These are phyloP conservation scores for Coccinonectria pachysandricola DNA, from an alignment of 2,329 filamentous ascomycete genomes.

Conservation along the genomic window DNA sequence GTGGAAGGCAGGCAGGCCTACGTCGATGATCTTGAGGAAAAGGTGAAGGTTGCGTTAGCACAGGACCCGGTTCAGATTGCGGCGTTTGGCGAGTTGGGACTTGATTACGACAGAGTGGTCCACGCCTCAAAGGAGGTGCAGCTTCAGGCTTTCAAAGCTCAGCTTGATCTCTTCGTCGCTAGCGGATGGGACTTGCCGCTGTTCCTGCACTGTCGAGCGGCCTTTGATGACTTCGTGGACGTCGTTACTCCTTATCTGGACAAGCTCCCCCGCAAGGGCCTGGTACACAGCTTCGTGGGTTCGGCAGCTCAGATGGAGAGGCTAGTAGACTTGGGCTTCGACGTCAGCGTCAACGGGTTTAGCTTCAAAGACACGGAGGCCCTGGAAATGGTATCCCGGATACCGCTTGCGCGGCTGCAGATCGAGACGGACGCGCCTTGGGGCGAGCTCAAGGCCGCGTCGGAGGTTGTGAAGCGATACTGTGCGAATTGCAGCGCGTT, in stretches of 20 bases:
- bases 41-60: constrained; percentile 15
- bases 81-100: constrained; percentile 38
- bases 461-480: constrained; percentile 28
- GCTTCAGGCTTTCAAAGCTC: constrained; percentile 14
- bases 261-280: constrained; percentile 12
- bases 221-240: constrained; percentile 18
- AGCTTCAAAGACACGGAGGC: constrained; percentile 23
- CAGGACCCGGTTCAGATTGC: constrained; percentile 22
- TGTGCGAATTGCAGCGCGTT: constrained; percentile 26
- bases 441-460: constrained; percentile 16
- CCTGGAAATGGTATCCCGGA: constrained; percentile 15
- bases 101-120: constrained; percentile 38
- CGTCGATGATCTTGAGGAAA: constrained; percentile 12
- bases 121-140: constrained; percentile 28
- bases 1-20: constrained; percentile 20
- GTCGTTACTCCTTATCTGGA: constrained; percentile 29
- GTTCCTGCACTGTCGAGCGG: constrained; percentile 17
- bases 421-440: constrained; percentile 19
- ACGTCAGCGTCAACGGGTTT: constrained; percentile 35
- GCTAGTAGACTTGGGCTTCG: constrained; percentile 12
- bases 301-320: constrained; percentile 15
- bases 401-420: constrained; percentile 14
- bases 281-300: constrained; percentile 19
- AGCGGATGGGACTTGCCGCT: constrained; percentile 16
- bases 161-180: constrained; percentile 16